A percentile compares a stretch with the other conserved stretches of the same genome.
Conservation (phyloP, 305 asterid genomes). For the Fraxinus sp. region DNA sequence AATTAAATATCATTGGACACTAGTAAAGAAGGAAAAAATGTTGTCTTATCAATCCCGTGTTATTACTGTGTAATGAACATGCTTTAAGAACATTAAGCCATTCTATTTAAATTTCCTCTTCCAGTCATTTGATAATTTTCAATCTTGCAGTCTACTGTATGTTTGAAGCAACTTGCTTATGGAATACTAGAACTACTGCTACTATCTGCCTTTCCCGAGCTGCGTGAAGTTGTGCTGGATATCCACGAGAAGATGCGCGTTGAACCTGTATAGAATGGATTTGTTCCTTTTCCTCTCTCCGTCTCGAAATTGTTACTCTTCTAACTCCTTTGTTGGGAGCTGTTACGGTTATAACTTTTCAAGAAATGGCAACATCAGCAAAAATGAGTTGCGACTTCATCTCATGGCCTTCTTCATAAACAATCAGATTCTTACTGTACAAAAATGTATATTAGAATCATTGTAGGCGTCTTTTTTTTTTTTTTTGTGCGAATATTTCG, state of each 20-base stretch:
- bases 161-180: constrained; percentile 92
- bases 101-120: background rate
- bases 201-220: constrained; percentile 73
- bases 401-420: background rate
- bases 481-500: background rate
- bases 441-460: background rate
- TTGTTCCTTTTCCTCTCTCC: background rate
- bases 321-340: background rate
- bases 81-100: background rate
- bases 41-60: background rate
- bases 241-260: constrained; percentile 53
- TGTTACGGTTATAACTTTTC: background rate
- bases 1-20: background rate
- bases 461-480: background rate
- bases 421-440: background rate
- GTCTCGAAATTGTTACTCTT: background rate
- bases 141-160: constrained; percentile 68
- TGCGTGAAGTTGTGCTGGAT: constrained; percentile 66
- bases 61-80: background rate
- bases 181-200: constrained; percentile 86
- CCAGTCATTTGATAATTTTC: background rate
- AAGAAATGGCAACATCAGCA: constrained; percentile 1
- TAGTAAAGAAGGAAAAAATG: background rate
- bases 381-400: background rate
- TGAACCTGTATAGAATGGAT: constrained; percentile 39